These are phyloP conservation scores for Boeremia lycopersici DNA, from an alignment of 2,329 filamentous ascomycete species.

Conservation along the genomic window DNA sequence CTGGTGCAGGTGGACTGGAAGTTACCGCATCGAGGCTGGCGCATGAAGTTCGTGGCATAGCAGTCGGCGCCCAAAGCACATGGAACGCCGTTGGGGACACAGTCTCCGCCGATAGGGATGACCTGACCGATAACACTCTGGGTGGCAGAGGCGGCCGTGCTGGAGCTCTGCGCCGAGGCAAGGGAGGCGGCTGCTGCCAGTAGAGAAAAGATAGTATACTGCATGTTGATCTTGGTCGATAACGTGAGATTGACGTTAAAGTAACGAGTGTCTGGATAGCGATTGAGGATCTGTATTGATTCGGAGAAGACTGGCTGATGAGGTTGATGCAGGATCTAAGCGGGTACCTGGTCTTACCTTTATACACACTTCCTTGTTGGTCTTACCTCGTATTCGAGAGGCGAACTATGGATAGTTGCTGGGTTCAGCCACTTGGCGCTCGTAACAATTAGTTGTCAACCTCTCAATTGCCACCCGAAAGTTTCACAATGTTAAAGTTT, in stretches of 20 bases:
- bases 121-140: slow-evolving; percentile 8
- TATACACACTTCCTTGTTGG: no score
- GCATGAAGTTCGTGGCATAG: slow-evolving; percentile 24
- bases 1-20: slow-evolving; percentile 27
- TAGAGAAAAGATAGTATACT: slow-evolving; percentile 20
- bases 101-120: slow-evolving; percentile 20
- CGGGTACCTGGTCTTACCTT: no score
- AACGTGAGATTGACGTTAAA: not conserved
- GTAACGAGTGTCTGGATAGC: no score
- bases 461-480: no score
- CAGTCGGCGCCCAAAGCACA: slow-evolving; percentile 25
- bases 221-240: slow-evolving; percentile 18
- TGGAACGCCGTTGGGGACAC: slow-evolving; percentile 14
- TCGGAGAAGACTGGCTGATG: no score
- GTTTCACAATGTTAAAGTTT: no score
- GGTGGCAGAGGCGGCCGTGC: slow-evolving; percentile 13
- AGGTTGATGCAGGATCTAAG: no score
- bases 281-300: no score
- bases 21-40: slow-evolving; percentile 22
- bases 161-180: slow-evolving; percentile 16
- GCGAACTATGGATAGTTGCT: no score
- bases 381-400: no score
- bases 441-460: not conserved
- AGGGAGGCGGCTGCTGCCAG: slow-evolving; percentile 19
- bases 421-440: not conserved